Evolutionary conservation across 805 yeast species (phyloP), one percentile per base, ranked within the genome.

Genomic region (Zygoascus flipseniorum): DNA sequence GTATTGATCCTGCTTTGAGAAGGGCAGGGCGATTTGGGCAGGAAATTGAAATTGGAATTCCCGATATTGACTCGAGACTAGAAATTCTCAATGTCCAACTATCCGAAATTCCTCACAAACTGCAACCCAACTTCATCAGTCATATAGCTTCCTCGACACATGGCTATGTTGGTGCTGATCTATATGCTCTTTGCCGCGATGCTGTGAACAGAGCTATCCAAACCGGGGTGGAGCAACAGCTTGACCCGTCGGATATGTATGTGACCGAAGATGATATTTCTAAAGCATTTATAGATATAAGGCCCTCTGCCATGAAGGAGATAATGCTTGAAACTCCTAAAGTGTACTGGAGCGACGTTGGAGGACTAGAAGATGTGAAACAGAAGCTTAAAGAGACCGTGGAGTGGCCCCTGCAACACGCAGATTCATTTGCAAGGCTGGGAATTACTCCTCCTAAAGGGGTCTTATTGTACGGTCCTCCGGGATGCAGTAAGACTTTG

Each of bases 231-330:
- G 63, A 62, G n/a, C 45, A 51, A 18, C 41, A 35, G 5, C 53
- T 48, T 1, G 53, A 41, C 18, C 46, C 54, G 5, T 65, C 65
- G 2, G 66, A 74, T 0, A 70, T 85, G 57, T 76, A 71, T 52
- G 79, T 88, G 2, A 63, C 69, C 1, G 54, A 72, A 10, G 67
- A 65, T 0, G 96, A 92, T 62, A 74, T 92, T n/a, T 82, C 82
- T 48, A 69, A 67, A 20, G 90, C 97, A 0, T 69, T 89, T 65
- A 69, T 81, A 1, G 90, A 86, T n/a, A 81, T 93, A 1, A 76
- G 95, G 50, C 98, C 99, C 1, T 86, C 96, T 55, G 98, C 98
- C 1, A 93, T 93, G 99, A 78, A 96, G 54, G 99, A 93, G 67
- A 87, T 92, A 51, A 84, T 89, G 53, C 72, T 93, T 50, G 99